Percentiles rank a stretch among this genome's conserved stretches.
phyloP scores from a whole-genome alignment of 176 grass and related monocot genomes.

The Themeda triandra region DNA sequence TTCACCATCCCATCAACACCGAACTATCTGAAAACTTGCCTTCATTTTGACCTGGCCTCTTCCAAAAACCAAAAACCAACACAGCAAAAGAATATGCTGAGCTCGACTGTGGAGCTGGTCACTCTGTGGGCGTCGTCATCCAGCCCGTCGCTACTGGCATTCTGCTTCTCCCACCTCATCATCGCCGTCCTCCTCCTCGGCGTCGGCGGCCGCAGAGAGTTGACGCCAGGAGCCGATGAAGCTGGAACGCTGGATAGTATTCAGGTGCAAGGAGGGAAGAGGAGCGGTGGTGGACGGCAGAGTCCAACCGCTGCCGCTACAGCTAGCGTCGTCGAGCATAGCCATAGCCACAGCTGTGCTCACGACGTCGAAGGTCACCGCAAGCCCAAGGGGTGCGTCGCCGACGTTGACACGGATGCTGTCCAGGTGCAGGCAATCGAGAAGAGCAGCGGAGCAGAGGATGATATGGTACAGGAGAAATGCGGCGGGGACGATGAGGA shows the following conservation, averaged over 20 bases:
- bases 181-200: constrained; percentile 43
- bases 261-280: not conserved
- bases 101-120: constrained; percentile 13
- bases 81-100: not conserved
- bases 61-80: not conserved
- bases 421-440: not conserved
- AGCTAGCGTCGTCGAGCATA: not conserved
- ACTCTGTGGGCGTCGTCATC: constrained; percentile 20
- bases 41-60: not conserved
- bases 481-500: not conserved
- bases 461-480: not conserved
- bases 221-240: not conserved
- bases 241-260: not conserved
- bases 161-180: constrained; percentile 66
- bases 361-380: not conserved
- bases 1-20: not conserved
- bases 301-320: not conserved
- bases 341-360: not conserved
- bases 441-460: not conserved
- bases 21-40: not conserved
- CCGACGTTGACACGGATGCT: not conserved
- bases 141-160: constrained; percentile 42
- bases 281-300: no score
- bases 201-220: not conserved
- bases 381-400: not conserved